phyloP scores from a whole-genome alignment of 805 yeast genomes.

The Wickerhamiella shivajii region DNA sequence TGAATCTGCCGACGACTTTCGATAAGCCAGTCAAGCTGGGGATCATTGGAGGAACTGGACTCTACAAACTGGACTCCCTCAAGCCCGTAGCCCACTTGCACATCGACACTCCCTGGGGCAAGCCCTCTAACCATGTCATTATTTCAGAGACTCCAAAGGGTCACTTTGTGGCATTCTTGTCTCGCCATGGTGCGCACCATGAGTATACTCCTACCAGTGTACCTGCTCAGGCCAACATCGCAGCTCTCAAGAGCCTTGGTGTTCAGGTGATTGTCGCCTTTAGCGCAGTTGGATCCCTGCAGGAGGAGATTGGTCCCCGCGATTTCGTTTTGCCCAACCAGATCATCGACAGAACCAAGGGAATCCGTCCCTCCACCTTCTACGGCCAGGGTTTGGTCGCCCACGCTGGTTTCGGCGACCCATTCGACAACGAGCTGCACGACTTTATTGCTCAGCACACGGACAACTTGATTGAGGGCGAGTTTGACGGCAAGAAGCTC shows the following conservation, averaged over 20 bases:
- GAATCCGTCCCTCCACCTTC: conserved; percentile 77
- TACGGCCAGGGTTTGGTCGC: conserved; percentile 91
- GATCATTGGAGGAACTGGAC: conserved; percentile 96
- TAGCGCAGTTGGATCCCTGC: conserved; percentile 92
- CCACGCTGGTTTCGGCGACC: conserved; percentile 95
- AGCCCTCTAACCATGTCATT: conserved; percentile 87
- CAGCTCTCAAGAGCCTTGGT: conserved; percentile 80
- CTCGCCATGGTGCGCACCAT: conserved; percentile 88
- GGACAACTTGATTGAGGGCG: conserved; percentile 10
- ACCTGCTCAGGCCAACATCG: conserved; percentile 87
- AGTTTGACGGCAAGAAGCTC: conserved; percentile 37
- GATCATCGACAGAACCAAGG: conserved; percentile 93
- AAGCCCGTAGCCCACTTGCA: conserved; percentile 75
- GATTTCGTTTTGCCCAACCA: conserved; percentile 96
- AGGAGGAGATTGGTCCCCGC: conserved; percentile 76
- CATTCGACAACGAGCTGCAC: conserved; percentile 68
- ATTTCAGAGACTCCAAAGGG: conserved; percentile 65
- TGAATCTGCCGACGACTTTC: conserved; percentile 7
- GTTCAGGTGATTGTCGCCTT: conserved; percentile 83
- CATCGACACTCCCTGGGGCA: conserved; percentile 92
- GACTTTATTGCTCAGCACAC: conserved; percentile 40
- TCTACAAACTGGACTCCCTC: conserved; percentile 69
- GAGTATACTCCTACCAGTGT: conserved; percentile 83
- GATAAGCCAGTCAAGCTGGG: conserved; percentile 55
- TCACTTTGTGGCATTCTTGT: conserved; percentile 80